phyloP scores from a whole-genome alignment of 768 basidiomycete species.

The Xerocomellus amylosporus region DNA sequence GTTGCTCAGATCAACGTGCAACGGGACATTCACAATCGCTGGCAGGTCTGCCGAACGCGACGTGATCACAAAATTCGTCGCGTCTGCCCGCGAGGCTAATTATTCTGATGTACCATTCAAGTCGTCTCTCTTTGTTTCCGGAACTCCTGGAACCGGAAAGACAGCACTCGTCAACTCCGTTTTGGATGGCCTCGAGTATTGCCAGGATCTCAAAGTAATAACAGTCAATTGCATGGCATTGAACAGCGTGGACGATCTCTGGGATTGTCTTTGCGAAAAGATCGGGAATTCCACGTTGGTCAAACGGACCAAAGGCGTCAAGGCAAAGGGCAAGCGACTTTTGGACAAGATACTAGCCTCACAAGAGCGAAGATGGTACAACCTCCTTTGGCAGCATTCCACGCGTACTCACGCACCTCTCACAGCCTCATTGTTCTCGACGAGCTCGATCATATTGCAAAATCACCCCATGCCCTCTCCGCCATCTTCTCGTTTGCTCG shows the following conservation, averaged over 20 bases:
- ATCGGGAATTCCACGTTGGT: slow-evolving; percentile 37
- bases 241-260: slow-evolving; percentile 61
- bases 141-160: slow-evolving; percentile 91
- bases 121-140: slow-evolving; percentile 81
- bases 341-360: slow-evolving; percentile 45
- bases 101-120: slow-evolving; percentile 15
- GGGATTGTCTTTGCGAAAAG: slow-evolving; percentile 65
- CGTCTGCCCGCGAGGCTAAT: slow-evolving; percentile 44
- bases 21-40: slow-evolving; percentile 51
- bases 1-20: slow-evolving; percentile 69
- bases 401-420: slow-evolving; percentile 20
- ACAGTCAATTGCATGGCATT: slow-evolving; percentile 82
- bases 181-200: slow-evolving; percentile 42
- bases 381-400: not conserved
- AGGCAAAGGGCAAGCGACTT: slow-evolving; percentile 44
- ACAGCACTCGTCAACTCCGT: slow-evolving; percentile 78
- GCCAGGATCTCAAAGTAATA: slow-evolving; percentile 44
- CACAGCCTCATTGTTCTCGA: slow-evolving; percentile 75
- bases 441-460: slow-evolving; percentile 80
- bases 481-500: slow-evolving; percentile 69
- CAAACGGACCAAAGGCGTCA: slow-evolving; percentile 40
- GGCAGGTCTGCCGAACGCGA: slow-evolving; percentile 68
- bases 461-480: slow-evolving; percentile 54
- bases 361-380: slow-evolving; percentile 54
- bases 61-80: slow-evolving; percentile 57